A percentile compares a stretch with the other conserved stretches of the same genome.
These are phyloP conservation scores for Amanita molliuscula DNA, from an alignment of 768 basidiomycete genomes.

Conservation along the genomic window DNA sequence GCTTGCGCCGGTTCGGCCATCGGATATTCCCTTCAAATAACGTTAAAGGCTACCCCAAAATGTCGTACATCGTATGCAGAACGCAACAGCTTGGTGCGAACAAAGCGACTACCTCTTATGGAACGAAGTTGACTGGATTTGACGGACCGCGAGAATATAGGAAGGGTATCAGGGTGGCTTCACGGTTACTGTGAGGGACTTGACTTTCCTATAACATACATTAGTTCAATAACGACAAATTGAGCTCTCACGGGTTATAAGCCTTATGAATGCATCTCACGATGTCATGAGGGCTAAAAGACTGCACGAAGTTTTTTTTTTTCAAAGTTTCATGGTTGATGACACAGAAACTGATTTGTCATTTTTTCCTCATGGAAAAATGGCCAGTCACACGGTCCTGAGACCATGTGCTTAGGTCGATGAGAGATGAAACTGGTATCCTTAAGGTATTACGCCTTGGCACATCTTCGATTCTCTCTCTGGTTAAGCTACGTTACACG, in stretches of 20 bases:
- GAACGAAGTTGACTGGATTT: too few relatives aligned
- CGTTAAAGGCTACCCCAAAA: not conserved
- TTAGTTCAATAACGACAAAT: not conserved
- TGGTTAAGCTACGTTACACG: not conserved
- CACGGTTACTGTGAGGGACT: not conserved
- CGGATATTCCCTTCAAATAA: not conserved
- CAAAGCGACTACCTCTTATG: too few relatives aligned
- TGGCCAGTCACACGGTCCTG: too few relatives aligned
- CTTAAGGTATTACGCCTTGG: too few relatives aligned
- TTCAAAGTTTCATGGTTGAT: not conserved
- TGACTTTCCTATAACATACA: not conserved
- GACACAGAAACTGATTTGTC: not conserved
- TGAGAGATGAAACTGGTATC: too few relatives aligned
- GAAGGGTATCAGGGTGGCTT: too few relatives aligned
- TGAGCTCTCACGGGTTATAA: not conserved
- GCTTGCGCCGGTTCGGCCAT: not conserved
- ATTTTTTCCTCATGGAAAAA: too few relatives aligned
- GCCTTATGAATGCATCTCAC: not conserved
- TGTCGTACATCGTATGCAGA: not conserved
- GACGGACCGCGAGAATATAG: too few relatives aligned
- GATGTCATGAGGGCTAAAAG: not conserved
- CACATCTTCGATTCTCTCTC: not conserved
- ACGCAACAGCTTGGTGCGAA: too few relatives aligned
- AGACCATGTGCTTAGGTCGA: too few relatives aligned
- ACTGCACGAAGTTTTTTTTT: not conserved